Conservation (phyloP, 352 stramenopile species). For the Globisporangium emineosum region DNA sequence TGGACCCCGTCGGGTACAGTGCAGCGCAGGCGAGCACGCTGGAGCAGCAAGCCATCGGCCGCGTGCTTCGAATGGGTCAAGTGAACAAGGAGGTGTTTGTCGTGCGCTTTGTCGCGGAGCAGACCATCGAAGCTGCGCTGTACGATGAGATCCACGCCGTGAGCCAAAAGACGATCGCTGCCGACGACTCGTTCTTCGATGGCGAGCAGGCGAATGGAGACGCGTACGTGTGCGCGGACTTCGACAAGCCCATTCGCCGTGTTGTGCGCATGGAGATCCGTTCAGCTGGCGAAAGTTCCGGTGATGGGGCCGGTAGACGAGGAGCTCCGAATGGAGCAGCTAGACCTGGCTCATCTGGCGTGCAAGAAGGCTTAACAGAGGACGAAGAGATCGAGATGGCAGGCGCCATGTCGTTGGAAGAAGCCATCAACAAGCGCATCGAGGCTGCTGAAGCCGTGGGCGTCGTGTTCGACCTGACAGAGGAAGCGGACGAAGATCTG, state of each 20-base stretch:
- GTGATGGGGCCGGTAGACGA: conserved; percentile 1
- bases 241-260: conserved; percentile 45
- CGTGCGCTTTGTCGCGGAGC: conserved; percentile 68
- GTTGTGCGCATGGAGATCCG: conserved; percentile 58
- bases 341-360: not conserved
- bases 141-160: conserved; percentile 75
- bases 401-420: conserved; percentile 67
- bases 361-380: conserved; percentile 1
- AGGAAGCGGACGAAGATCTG: conserved; percentile 43
- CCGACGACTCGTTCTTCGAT: conserved; percentile 70
- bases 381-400: conserved; percentile 70
- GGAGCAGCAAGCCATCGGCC: conserved; percentile 81
- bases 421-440: conserved; percentile 62
- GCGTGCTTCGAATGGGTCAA: conserved; percentile 84
- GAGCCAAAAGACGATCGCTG: conserved; percentile 34
- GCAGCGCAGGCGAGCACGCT: conserved; percentile 70
- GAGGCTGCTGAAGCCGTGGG: conserved; percentile 46
- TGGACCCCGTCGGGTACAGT: conserved; percentile 72
- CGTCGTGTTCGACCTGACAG: conserved; percentile 67
- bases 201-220: conserved; percentile 41
- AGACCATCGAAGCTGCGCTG: conserved; percentile 67
- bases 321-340: not conserved
- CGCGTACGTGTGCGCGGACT: conserved; percentile 57
- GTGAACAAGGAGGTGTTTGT: conserved; percentile 65
- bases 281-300: conserved; percentile 11